Base-by-base conservation (phyloP, 805 yeast genomes). In the Priceomyces fermenticarens region DNA sequence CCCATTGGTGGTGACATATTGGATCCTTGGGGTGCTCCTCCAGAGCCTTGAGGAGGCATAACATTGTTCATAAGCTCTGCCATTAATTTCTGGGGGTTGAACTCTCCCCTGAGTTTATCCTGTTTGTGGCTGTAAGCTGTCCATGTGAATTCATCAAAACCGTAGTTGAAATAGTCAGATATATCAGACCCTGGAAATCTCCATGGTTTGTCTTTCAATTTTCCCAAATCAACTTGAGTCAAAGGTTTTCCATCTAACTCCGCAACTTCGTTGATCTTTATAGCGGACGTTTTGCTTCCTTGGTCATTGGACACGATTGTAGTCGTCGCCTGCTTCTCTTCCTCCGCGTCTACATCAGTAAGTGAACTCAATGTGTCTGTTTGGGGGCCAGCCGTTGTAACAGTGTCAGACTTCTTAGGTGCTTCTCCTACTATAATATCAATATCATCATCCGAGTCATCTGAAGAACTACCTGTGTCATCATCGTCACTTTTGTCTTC, bases 61-160 rank as follows among this genome's bases (percentile, higher is more conserved):
- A 57, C 50, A 16, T 59, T 57, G 8, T 60, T 58, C 74, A 75
- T 75, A 58, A 78, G 66, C 51, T 78, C 80, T 57, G 80, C 80
- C 75, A 88, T 77, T 14, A 88, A 69, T 54, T 85, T 88, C 42
- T 83, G 86, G 2, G 95, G 93, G 38, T 87, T 85, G 65, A 81
- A 90, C 45, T 85, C 90, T 4, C 83, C 82, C 41, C 93, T 75
- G 36, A 84, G 55, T 49, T 80, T 82, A 60, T 90, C 96, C 57
- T 90, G 97, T 60, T 88, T 88, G 32, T 82, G 73, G 51, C 96
- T 82, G 64, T 93, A 93, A 16, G 90, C 88, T 40, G 85, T 81
- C 99, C 99, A 93, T 11, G 97, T 85, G 49, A 86, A 77, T 67
- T 93, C 99, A 59, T 93, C 96, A 58, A 93, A 93, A 1, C 99